A percentile compares a stretch with the other conserved stretches of the same genome.
phyloP scores from a whole-genome alignment of 805 yeast species.

The Starmerella tilneyi region DNA sequence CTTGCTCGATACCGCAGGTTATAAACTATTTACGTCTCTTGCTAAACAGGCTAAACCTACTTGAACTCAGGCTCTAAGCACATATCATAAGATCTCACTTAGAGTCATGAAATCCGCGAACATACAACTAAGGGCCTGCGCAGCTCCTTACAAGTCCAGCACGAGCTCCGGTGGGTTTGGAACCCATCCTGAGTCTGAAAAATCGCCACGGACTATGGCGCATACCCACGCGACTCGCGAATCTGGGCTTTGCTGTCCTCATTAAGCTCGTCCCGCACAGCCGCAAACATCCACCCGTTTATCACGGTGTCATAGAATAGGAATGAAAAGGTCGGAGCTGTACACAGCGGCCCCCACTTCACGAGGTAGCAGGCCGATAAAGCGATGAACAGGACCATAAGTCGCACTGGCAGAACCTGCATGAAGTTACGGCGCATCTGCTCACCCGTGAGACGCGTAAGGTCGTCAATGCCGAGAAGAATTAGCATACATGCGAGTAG shows the following conservation, averaged over 20 bases:
- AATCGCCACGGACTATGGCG: neutral
- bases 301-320: constrained; percentile 29
- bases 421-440: constrained; percentile 24
- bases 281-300: constrained; percentile 27
- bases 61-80: too few species aligned
- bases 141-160: too few species aligned
- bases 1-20: too few species aligned
- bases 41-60: too few species aligned
- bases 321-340: constrained; percentile 28
- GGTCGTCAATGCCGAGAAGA: constrained; percentile 26
- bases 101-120: too few species aligned
- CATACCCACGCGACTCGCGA: constrained; percentile 23
- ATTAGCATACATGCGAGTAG: constrained; percentile 26
- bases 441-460: constrained; percentile 24
- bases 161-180: too few species aligned
- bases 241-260: constrained; percentile 25
- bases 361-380: constrained; percentile 24
- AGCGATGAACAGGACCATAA: constrained; percentile 25
- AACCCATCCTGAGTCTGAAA: too few species aligned
- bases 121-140: too few species aligned
- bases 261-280: constrained; percentile 32
- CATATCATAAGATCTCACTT: too few species aligned
- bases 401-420: constrained; percentile 27
- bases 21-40: too few species aligned
- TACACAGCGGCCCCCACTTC: constrained; percentile 23